Conservation (phyloP, 768 basidiomycete genomes). For the Clathrus columnatus region DNA sequence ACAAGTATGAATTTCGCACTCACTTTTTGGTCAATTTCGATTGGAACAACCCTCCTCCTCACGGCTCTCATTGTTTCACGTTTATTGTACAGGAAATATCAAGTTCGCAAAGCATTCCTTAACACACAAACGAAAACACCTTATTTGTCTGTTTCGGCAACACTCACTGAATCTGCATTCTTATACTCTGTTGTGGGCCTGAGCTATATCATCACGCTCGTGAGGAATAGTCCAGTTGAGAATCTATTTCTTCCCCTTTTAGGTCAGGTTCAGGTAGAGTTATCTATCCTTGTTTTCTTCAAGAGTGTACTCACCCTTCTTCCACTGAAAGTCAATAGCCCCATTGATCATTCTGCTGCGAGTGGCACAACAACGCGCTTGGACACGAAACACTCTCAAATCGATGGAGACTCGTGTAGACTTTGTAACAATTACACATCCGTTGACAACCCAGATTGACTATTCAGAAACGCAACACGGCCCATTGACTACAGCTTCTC, state of each 20-base stretch:
- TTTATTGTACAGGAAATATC: constrained; percentile 19
- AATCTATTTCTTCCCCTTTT: constrained; percentile 4
- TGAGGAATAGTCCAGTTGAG: background rate
- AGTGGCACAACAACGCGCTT: constrained; percentile 5
- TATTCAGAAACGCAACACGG: too few species aligned
- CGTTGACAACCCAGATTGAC: too few species aligned
- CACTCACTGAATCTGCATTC: constrained; percentile 5
- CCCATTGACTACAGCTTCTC: too few species aligned
- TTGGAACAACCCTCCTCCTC: constrained; percentile 25
- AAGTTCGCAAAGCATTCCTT: constrained; percentile 6
- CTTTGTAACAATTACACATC: too few species aligned
- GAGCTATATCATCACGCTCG: constrained; percentile 1
- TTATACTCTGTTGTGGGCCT: constrained; percentile 5
- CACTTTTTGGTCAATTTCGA: constrained; percentile 15
- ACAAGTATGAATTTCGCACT: background rate
- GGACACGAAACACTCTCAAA: background rate
- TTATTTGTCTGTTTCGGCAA: constrained; percentile 1
- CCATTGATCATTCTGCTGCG: constrained; percentile 9
- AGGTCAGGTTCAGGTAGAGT: constrained; percentile 6
- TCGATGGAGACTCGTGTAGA: too few species aligned
- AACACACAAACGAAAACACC: background rate
- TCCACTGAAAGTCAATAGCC: background rate
- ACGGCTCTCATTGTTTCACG: constrained; percentile 26
- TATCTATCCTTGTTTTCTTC: background rate
- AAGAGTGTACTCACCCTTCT: too few species aligned